Evolutionary conservation across 2,329 filamentous ascomycete species (phyloP).

Genomic region (Colletotrichum theobromicola): DNA sequence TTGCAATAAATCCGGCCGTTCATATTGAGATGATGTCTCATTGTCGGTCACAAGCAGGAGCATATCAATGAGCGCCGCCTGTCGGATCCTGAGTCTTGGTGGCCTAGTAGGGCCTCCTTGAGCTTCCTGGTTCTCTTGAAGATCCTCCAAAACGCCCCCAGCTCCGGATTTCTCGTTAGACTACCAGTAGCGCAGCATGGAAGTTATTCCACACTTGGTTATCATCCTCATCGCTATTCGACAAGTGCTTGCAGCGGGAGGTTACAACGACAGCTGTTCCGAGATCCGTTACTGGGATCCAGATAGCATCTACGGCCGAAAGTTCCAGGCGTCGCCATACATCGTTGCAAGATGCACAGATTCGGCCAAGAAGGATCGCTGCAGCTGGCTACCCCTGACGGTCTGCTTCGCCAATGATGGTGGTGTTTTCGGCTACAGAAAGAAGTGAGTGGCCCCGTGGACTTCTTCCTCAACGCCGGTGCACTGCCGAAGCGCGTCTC

Average conservation of each 20-base stretch:
- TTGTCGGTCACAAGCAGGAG: fast-evolving
- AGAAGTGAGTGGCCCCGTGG: background rate
- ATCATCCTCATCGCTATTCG: background rate
- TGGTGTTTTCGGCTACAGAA: background rate
- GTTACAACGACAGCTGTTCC: background rate
- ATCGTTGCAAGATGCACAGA: background rate
- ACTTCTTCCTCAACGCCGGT: background rate
- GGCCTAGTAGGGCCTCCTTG: background rate
- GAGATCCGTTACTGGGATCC: background rate
- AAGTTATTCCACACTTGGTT: background rate
- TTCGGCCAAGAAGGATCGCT: background rate
- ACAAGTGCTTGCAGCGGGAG: background rate
- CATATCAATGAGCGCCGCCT: background rate
- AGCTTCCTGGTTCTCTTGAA: background rate
- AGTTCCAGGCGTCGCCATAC: background rate
- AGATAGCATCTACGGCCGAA: background rate
- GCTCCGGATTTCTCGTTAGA: background rate
- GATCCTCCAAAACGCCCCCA: background rate
- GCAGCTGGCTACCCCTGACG: background rate
- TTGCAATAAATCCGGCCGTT: background rate
- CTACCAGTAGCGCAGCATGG: background rate
- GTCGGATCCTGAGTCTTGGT: background rate
- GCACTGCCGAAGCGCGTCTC: background rate
- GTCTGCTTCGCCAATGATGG: background rate
- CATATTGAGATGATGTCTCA: background rate